Conservation (phyloP, 306 rosid species). For the Castanea sativa region DNA sequence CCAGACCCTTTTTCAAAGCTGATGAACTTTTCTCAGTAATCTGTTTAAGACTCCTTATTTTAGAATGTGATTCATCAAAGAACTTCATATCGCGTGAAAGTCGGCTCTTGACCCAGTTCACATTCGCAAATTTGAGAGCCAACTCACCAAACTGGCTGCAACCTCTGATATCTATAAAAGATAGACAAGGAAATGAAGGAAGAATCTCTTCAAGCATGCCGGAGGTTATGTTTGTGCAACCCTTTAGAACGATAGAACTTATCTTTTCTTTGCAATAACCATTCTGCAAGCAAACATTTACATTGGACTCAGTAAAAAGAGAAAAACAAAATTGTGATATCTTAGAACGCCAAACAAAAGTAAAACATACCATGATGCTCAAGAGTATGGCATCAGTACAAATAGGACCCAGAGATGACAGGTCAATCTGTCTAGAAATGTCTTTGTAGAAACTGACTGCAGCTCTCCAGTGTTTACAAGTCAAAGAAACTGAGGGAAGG, state of each 20-base stretch:
- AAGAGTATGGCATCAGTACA: slow-evolving; percentile 69
- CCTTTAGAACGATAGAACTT: slow-evolving; percentile 65
- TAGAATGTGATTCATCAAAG: slow-evolving; percentile 61
- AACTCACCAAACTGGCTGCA: slow-evolving; percentile 83
- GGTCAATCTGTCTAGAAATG: slow-evolving; percentile 69
- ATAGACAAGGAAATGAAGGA: slow-evolving; percentile 63
- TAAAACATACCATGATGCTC: slow-evolving; percentile 67
- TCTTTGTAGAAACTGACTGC: slow-evolving; percentile 65
- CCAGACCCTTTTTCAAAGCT: slow-evolving; percentile 53
- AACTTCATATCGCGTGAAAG: slow-evolving; percentile 38
- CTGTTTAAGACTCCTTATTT: slow-evolving; percentile 69
- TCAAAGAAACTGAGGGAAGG: slow-evolving; percentile 67
- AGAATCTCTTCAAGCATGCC: slow-evolving; percentile 75
- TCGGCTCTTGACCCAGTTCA: slow-evolving; percentile 83
- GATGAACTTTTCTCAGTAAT: slow-evolving; percentile 57
- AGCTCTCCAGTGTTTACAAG: slow-evolving; percentile 93
- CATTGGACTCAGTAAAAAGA: slow-evolving; percentile 24
- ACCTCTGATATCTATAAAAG: slow-evolving; percentile 78
- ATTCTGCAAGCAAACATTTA: slow-evolving; percentile 63
- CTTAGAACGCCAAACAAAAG: slow-evolving; percentile 21
- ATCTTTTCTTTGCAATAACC: slow-evolving; percentile 68
- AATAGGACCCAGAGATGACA: slow-evolving; percentile 71
- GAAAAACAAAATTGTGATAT: slow-evolving; percentile 8
- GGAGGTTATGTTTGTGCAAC: slow-evolving; percentile 72
- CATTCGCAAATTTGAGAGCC: slow-evolving; percentile 51